A percentile compares a stretch with the other conserved stretches of the same genome.
Evolutionary conservation across 2,329 filamentous ascomycete species (phyloP).

Genomic region (Pseudogymnoascus sp.): DNA sequence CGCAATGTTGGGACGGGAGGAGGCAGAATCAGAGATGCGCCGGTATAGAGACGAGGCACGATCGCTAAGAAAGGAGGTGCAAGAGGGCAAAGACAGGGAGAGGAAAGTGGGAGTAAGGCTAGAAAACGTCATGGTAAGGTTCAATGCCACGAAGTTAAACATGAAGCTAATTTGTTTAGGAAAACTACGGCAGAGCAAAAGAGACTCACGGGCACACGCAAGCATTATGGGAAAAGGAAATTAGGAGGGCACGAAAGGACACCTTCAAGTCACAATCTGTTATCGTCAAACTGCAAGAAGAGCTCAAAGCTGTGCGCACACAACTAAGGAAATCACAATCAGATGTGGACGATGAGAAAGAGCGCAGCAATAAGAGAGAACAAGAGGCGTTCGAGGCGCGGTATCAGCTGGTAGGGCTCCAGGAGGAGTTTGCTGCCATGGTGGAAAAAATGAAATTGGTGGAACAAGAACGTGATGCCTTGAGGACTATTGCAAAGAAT

Average conservation of each 20-base stretch:
- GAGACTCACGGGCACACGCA: slow-evolving; percentile 60
- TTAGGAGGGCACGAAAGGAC: slow-evolving; percentile 60
- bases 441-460: slow-evolving; percentile 54
- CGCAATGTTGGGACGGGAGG: slow-evolving; percentile 60
- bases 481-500: slow-evolving; percentile 63
- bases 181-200: slow-evolving; percentile 61
- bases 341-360: slow-evolving; percentile 53
- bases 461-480: slow-evolving; percentile 66
- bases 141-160: slow-evolving; percentile 16
- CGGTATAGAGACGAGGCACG: slow-evolving; percentile 54
- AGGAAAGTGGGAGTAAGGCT: slow-evolving; percentile 57
- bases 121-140: slow-evolving; percentile 59
- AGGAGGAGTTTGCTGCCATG: slow-evolving; percentile 59
- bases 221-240: slow-evolving; percentile 65
- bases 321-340: slow-evolving; percentile 49
- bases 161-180: slow-evolving; percentile 38
- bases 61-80: slow-evolving; percentile 46
- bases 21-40: slow-evolving; percentile 60
- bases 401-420: slow-evolving; percentile 54
- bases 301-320: slow-evolving; percentile 54
- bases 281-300: slow-evolving; percentile 64
- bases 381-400: slow-evolving; percentile 62
- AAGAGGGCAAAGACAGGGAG: slow-evolving; percentile 59
- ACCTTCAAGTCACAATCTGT: slow-evolving; percentile 65
- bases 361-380: slow-evolving; percentile 51